Base-by-base conservation (phyloP, 106 monocot genomes). In the Apostasia ramifera region DNA sequence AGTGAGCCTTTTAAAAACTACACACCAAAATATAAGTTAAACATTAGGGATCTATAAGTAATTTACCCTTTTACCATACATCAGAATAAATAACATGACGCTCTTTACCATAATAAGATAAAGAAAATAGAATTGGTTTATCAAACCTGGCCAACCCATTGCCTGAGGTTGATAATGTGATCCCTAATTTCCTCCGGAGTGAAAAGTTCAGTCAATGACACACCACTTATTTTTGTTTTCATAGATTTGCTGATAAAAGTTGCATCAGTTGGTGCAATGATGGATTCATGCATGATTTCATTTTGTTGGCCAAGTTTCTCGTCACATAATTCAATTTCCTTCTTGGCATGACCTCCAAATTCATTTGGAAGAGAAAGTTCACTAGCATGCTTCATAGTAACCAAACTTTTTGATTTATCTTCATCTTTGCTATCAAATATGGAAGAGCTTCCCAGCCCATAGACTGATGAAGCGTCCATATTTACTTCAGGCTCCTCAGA, bases 211-310 rank as follows among this genome's bases (percentile, higher is more conserved):
- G 78, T 99, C 78, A 99, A 11, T 52, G 98, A 99, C 64, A 99
- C 98, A 76, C 98, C 98, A 73, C 90, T 93, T 73, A 99, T 90
- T 80, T 99, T 99, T 66, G 98, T 85, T 77, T 99, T 99, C 47
- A 87, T 93, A 61, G 90, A 90, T 80, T 93, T 98, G 80, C 77
- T 79, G 40, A 71, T 85, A 66, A 82, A 41, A 26, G 73, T 66
- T 66, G 72, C 50, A 59, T 95, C 91, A 67, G 53, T 52, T 65
- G 73, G 43, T 6, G 46, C 59, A 49, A 66, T 76, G 67, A 66
- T 72, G 65, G 46, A 15, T 72, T 95, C 95, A 47, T 82, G 72
- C 70, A 88, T 86, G 14, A 61, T 52, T 49, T 93, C 98, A 42
- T 69, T 81, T 14, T 45, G 63, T 58, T 71, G 74, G 53, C 79